Percentiles rank a stretch among this genome's conserved stretches.
Evolutionary conservation across 768 basidiomycete species (phyloP).

Genomic region (Lactarius quietus): DNA sequence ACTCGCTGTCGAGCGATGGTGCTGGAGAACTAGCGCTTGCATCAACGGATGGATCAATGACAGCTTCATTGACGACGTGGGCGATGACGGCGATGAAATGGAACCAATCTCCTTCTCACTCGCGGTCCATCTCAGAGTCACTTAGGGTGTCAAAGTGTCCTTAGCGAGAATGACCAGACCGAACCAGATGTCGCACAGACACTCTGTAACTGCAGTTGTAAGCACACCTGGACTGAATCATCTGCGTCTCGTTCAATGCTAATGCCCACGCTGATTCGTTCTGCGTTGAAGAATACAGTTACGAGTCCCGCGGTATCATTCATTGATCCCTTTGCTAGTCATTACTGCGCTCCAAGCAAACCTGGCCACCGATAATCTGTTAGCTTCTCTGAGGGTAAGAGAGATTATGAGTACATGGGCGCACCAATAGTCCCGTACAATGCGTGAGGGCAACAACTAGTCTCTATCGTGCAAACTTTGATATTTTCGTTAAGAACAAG

Average conservation of each 20-base stretch:
- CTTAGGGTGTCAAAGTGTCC: constrained; percentile 24
- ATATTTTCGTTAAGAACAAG: no score
- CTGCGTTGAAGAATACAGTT: constrained; percentile 42
- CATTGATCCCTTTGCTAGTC: constrained; percentile 47
- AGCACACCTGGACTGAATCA: constrained; percentile 9
- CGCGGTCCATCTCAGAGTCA: constrained; percentile 51
- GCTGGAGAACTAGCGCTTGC: constrained; percentile 16
- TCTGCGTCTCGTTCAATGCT: constrained; percentile 24
- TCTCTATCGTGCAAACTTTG: no score
- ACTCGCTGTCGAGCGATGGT: constrained; percentile 26
- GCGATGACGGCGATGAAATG: constrained; percentile 65
- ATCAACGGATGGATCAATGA: constrained; percentile 24
- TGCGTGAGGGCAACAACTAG: no score
- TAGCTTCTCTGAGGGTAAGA: constrained; percentile 94
- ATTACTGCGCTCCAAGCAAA: constrained; percentile 51
- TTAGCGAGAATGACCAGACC: constrained; percentile 36
- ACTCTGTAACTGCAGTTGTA: constrained; percentile 22
- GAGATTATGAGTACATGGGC: no score
- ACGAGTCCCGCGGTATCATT: constrained; percentile 56
- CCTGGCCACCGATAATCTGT: constrained; percentile 73
- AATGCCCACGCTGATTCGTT: constrained; percentile 37
- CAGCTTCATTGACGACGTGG: constrained; percentile 45
- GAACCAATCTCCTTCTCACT: constrained; percentile 71
- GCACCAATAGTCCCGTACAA: no score
- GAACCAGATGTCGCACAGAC: constrained; percentile 36